A percentile compares a stretch with the other conserved stretches of the same genome.
Evolutionary conservation across 2,329 filamentous ascomycete species (phyloP).

Genomic region (Myriangium duriaei): DNA sequence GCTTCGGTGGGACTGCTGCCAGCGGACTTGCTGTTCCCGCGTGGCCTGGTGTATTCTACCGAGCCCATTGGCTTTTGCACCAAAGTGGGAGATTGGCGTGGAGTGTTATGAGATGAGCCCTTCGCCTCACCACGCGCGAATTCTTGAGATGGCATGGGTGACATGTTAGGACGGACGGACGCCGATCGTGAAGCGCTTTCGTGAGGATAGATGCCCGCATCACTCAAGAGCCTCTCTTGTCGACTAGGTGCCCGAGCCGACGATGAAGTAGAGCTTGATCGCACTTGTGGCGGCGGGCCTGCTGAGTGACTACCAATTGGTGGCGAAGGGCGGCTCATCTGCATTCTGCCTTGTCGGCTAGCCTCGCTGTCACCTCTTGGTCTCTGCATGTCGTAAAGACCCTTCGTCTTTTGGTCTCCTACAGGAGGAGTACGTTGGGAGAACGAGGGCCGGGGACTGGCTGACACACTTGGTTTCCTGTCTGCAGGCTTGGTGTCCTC

Average conservation of each 20-base stretch:
- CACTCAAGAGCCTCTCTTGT: slow-evolving; percentile 1
- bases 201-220: neutral
- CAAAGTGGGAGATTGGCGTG: neutral
- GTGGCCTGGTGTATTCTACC: neutral
- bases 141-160: neutral
- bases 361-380: slow-evolving; percentile 25
- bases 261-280: slow-evolving; percentile 42
- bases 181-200: neutral
- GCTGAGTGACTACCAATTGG: slow-evolving; percentile 19
- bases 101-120: neutral
- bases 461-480: slow-evolving; percentile 4
- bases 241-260: slow-evolving; percentile 44
- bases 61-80: neutral
- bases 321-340: slow-evolving; percentile 21
- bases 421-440: slow-evolving; percentile 8
- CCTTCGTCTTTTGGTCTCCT: slow-evolving; percentile 6
- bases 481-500: slow-evolving; percentile 4
- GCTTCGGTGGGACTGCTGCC: neutral
- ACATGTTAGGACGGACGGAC: neutral
- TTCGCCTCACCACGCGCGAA: neutral
- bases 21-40: neutral
- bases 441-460: slow-evolving; percentile 7
- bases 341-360: slow-evolving; percentile 13
- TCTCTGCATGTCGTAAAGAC: slow-evolving; percentile 7
- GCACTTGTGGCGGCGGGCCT: slow-evolving; percentile 32